Evolutionary conservation across 768 basidiomycete species (phyloP).

Genomic region (Russula dissimulans): DNA sequence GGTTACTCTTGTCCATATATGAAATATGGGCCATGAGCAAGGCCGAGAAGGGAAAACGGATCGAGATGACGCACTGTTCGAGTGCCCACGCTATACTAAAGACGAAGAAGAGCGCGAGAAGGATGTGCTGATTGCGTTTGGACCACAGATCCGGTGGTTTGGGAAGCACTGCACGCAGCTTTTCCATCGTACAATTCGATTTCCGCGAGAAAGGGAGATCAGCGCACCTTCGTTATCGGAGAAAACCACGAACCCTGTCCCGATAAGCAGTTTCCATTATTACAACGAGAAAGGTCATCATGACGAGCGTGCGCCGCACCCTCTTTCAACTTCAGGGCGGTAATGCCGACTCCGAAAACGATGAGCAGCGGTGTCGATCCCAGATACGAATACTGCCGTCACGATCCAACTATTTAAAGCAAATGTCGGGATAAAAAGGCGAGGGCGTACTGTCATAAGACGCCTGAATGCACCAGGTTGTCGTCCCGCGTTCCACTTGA

Average conservation of each 20-base stretch:
- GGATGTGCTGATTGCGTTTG: constrained; percentile 36
- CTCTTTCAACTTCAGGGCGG: constrained; percentile 63
- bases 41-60: constrained; percentile 1
- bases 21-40: not conserved
- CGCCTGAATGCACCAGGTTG: constrained; percentile 82
- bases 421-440: not conserved
- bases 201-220: not conserved
- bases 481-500: constrained; percentile 64
- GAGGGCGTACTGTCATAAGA: constrained; percentile 67
- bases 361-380: constrained; percentile 57
- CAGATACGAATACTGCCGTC: constrained; percentile 65
- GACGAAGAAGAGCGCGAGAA: constrained; percentile 62
- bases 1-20: constrained; percentile 43
- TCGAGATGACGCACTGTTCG: constrained; percentile 48
- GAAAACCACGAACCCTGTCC: constrained; percentile 23
- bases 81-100: constrained; percentile 69
- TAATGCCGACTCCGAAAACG: constrained; percentile 51
- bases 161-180: constrained; percentile 39
- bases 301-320: constrained; percentile 32
- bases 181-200: not conserved
- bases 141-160: constrained; percentile 47
- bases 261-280: not conserved
- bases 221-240: constrained; percentile 28
- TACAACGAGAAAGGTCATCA: not conserved
- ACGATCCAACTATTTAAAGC: not conserved